Evolutionary conservation across 768 basidiomycete genomes (phyloP).

Genomic region (Pleurotus sapidus): DNA sequence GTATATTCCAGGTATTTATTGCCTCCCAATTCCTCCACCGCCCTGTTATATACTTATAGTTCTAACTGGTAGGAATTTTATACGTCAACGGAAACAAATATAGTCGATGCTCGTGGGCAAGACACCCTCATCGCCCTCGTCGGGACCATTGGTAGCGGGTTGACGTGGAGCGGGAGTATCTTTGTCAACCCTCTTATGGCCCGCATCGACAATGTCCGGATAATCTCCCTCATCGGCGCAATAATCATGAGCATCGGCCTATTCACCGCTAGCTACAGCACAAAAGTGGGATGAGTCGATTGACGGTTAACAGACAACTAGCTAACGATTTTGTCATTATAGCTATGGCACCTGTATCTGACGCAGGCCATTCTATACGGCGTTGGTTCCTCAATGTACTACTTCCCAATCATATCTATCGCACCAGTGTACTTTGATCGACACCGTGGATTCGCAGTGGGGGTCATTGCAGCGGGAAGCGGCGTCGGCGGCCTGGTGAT

Average conservation of each 20-base stretch:
- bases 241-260: conserved; percentile 40
- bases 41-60: neutral
- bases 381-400: conserved; percentile 39
- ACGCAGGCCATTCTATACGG: conserved; percentile 41
- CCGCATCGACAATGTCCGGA: conserved; percentile 25
- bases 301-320: neutral
- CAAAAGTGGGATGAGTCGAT: conserved; percentile 19
- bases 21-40: too few species aligned
- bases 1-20: conserved; percentile 39
- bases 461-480: conserved; percentile 35
- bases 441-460: conserved; percentile 44
- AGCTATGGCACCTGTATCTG: conserved; percentile 43
- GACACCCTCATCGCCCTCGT: conserved; percentile 40
- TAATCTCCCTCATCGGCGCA: conserved; percentile 33
- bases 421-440: conserved; percentile 40
- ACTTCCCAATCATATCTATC: conserved; percentile 40
- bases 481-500: conserved; percentile 43
- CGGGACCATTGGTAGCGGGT: conserved; percentile 39
- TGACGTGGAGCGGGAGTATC: conserved; percentile 45
- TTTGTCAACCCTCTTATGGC: conserved; percentile 39
- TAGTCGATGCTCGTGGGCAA: conserved; percentile 29
- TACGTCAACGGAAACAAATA: conserved; percentile 32
- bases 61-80: conserved; percentile 34
- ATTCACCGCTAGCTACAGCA: conserved; percentile 36
- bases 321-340: neutral